These are phyloP conservation scores for Colletotrichum sp. DNA, from an alignment of 2,329 filamentous ascomycete species.

Conservation along the genomic window DNA sequence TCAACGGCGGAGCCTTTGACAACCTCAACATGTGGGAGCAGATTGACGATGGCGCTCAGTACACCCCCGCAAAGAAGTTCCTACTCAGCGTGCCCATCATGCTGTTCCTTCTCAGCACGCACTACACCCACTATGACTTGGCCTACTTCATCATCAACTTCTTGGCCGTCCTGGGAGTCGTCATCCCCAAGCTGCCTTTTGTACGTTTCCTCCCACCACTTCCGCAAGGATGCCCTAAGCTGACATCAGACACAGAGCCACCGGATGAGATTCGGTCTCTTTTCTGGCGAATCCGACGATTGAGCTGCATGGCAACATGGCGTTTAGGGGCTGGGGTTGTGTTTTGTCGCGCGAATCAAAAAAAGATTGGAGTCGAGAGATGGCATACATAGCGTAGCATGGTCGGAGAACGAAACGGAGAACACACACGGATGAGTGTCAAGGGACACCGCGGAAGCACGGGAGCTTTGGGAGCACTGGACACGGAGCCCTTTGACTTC, in stretches of 20 bases:
- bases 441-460: neutral
- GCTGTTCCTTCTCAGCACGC: slow-evolving; percentile 94
- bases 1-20: slow-evolving; percentile 98
- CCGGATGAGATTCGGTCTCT: slow-evolving; percentile 77
- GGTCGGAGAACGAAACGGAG: slow-evolving; percentile 6
- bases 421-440: neutral
- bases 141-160: slow-evolving; percentile 98
- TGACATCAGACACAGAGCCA: slow-evolving; percentile 64
- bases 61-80: slow-evolving; percentile 98
- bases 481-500: neutral
- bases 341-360: slow-evolving; percentile 8
- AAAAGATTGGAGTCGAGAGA: slow-evolving; percentile 19
- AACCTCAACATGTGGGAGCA: slow-evolving; percentile 99
- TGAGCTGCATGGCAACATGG: slow-evolving; percentile 25
- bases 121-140: slow-evolving; percentile 98
- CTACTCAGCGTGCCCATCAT: slow-evolving; percentile 92
- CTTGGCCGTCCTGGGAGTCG: slow-evolving; percentile 86
- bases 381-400: slow-evolving; percentile 22
- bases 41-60: slow-evolving; percentile 98
- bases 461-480: neutral
- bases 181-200: slow-evolving; percentile 95
- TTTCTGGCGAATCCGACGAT: slow-evolving; percentile 73
- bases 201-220: slow-evolving; percentile 60
- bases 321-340: slow-evolving; percentile 12
- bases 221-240: slow-evolving; percentile 23